Conservation (phyloP, 345 rosid species). For the Pugionium cornutum region DNA sequence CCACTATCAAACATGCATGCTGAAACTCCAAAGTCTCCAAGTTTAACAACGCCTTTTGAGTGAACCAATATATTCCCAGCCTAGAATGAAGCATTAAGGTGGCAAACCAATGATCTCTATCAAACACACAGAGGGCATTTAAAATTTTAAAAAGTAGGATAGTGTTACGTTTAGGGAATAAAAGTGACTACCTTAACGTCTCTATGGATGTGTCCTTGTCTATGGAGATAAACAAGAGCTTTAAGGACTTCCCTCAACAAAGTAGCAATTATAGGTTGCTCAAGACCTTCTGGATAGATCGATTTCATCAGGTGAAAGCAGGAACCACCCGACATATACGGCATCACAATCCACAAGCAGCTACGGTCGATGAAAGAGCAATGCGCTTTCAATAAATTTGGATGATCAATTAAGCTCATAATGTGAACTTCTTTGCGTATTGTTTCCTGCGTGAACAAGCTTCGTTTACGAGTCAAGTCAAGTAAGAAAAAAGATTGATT, state of each 20-base stretch:
- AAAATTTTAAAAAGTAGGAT: no score
- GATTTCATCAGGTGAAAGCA: constrained; percentile 81
- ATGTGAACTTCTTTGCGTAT: constrained; percentile 80
- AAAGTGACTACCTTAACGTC: no score
- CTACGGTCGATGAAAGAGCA: constrained; percentile 68
- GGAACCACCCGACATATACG: constrained; percentile 89
- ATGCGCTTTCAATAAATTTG: constrained; percentile 68
- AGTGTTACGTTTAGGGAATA: no score
- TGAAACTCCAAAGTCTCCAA: constrained; percentile 91
- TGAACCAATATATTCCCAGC: constrained; percentile 84
- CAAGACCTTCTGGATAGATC: constrained; percentile 75
- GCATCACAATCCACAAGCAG: constrained; percentile 90
- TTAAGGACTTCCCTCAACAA: constrained; percentile 24
- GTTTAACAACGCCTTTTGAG: constrained; percentile 62
- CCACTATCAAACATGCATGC: constrained; percentile 95
- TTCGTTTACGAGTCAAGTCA: no score
- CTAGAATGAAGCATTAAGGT: constrained; percentile 31
- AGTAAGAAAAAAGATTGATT: no score
- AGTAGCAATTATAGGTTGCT: constrained; percentile 78
- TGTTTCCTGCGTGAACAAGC: constrained; percentile 53
- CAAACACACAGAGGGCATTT: background rate
- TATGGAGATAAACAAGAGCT: no score
- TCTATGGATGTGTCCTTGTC: no score
- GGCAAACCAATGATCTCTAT: no score
- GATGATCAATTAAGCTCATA: constrained; percentile 74